Evolutionary conservation across 805 yeast genomes (phyloP).

Genomic region (Pichia nakasei): DNA sequence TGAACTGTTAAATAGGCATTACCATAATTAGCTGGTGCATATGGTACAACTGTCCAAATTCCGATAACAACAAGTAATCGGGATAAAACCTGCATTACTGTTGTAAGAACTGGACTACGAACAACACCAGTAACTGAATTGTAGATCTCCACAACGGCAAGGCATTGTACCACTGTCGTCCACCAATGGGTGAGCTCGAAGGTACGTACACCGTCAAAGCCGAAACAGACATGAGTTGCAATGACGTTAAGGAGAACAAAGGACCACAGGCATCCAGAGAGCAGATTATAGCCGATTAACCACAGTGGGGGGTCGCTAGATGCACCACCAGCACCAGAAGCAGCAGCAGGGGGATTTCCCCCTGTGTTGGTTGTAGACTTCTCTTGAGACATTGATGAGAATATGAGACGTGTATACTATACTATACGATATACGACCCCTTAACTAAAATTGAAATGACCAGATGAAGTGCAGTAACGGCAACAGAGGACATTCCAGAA

Average conservation of each 20-base stretch:
- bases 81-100: constrained; percentile 80
- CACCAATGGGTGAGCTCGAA: constrained; percentile 50
- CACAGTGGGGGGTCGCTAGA: constrained; percentile 17
- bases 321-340: too few species aligned
- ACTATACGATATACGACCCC: too few species aligned
- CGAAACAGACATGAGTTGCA: constrained; percentile 24
- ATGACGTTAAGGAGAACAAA: constrained; percentile 23
- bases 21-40: constrained; percentile 50
- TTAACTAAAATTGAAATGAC: too few species aligned
- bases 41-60: constrained; percentile 65
- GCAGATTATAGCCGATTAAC: constrained; percentile 26
- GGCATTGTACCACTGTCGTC: constrained; percentile 61
- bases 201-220: constrained; percentile 40
- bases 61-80: constrained; percentile 79
- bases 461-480: too few species aligned
- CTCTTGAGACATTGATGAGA: too few species aligned
- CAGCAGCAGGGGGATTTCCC: not conserved
- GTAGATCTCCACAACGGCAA: constrained; percentile 72
- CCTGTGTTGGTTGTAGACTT: too few species aligned
- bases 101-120: constrained; percentile 75
- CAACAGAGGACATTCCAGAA: too few species aligned
- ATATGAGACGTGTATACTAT: too few species aligned
- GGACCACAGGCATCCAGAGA: constrained; percentile 28
- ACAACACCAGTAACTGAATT: constrained; percentile 77
- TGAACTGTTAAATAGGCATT: constrained; percentile 61